Evolutionary conservation across 2,329 filamentous ascomycete genomes (phyloP), one percentile per base, ranked within the genome.

Genomic region (Fusarium oligoseptatum): DNA sequence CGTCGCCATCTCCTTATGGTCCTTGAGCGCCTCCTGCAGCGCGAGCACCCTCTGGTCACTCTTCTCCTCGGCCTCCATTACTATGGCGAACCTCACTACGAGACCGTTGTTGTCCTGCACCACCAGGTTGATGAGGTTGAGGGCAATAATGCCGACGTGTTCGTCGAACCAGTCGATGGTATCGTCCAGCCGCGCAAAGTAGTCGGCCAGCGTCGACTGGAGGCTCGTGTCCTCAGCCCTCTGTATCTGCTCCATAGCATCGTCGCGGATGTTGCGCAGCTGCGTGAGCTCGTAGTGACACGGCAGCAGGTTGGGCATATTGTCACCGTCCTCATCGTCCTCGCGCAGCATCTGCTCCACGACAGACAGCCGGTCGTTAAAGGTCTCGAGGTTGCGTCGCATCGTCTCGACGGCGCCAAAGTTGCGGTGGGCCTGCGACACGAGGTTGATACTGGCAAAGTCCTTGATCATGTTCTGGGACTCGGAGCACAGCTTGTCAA

Each of bases 401-500:
- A 99, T 98, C 78, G 93, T 91, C 86, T 98, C 93, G 70, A 98
- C 95, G 55, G 95, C 94, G 79, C 94, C 94, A 81, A 99, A 99
- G 85, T 99, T 98, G 74, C 96, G 91, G 84, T 99, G 97, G 76
- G 97, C 97, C 84, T 98, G 94, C 65, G 96, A 96, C 64, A 97
- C 94, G 71, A 94, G 87, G 82, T 97, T 97, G 87, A 97, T 97
- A 81, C 95, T 94, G 39, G 93, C 93, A 84, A 99, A 98, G 86
- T 99, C 97, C 80, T 94, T 92, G 80, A 99, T 98, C 91, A 98
- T 98, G 82, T 94, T 95, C 86, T 98, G 96, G 64, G 95, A 95
- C 84, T 99, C 97, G 73, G 95, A 95, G 86, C 97, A 99, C 74
- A 99, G 90, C 85, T 94, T 95, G 86, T 99, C 97, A 80, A 99